Percentiles rank a stretch among this genome's conserved stretches.
Conservation (phyloP, 257 asterid genomes). For the Fraxinus americana region DNA sequence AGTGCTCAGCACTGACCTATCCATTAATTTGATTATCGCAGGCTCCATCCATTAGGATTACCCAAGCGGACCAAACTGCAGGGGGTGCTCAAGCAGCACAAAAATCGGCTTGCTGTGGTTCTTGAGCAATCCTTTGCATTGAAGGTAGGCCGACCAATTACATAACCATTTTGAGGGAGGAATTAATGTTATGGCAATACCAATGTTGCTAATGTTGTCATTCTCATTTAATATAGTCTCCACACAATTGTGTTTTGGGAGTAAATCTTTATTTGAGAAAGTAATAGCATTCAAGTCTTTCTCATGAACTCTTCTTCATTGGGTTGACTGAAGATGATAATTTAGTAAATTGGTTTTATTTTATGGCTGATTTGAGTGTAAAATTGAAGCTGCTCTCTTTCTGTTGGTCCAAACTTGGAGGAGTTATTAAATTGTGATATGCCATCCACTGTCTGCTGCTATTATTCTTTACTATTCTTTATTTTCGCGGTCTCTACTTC, state of each 20-base stretch:
- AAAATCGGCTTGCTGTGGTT: constrained; percentile 87
- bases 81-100: constrained; percentile 65
- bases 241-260: constrained; percentile 37
- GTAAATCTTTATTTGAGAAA: constrained; percentile 40
- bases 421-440: neutral
- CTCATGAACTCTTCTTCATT: constrained; percentile 15
- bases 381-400: neutral
- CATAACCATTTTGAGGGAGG: constrained; percentile 44
- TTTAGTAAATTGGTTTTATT: constrained; percentile 12
- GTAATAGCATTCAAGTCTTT: constrained; percentile 31
- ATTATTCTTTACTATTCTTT: neutral
- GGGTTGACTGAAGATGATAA: constrained; percentile 10
- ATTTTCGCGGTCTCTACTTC: neutral
- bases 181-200: constrained; percentile 39
- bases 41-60: constrained; percentile 77
- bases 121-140: constrained; percentile 38
- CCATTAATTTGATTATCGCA: constrained; percentile 33
- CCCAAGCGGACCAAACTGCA: constrained; percentile 62
- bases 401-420: neutral
- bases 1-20: constrained; percentile 21
- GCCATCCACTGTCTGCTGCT: neutral
- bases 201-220: constrained; percentile 42
- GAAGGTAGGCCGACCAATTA: constrained; percentile 31
- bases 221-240: constrained; percentile 45
- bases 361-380: neutral